These are phyloP conservation scores for Quercus tomentella DNA, from an alignment of 331 rosid species.

Conservation along the genomic window DNA sequence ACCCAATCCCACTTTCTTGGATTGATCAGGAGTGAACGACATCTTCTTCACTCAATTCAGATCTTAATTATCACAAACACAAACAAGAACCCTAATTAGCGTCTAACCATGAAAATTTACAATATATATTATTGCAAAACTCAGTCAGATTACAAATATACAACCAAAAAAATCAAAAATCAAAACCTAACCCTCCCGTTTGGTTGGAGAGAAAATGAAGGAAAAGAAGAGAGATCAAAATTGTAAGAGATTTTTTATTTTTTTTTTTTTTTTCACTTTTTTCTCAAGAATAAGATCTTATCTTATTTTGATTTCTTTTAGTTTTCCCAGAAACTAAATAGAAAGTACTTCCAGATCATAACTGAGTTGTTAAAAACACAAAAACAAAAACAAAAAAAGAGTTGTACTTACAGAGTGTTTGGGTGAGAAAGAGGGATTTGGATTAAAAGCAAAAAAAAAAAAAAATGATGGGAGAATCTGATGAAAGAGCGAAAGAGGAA, in stretches of 20 bases:
- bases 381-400: not conserved
- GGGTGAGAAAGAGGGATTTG: not conserved
- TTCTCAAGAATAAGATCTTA: not conserved
- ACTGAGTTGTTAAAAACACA: not conserved
- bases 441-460: not conserved
- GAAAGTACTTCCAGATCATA: not conserved
- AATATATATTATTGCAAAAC: not conserved
- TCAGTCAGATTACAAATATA: not conserved
- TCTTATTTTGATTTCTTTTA: not conserved
- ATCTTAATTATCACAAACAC: not conserved
- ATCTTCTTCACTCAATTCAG: slow-evolving; percentile 18
- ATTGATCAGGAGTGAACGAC: slow-evolving; percentile 76
- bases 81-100: not conserved
- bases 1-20: slow-evolving; percentile 74
- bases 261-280: not conserved
- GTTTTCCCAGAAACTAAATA: not conserved
- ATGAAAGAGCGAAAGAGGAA: slow-evolving; percentile 15
- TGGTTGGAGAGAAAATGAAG: not conserved
- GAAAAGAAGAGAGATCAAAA: too few relatives aligned
- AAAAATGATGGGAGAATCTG: slow-evolving; percentile 24
- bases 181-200: not conserved
- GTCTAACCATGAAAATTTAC: too few relatives aligned
- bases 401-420: not conserved
- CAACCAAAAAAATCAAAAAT: not conserved
- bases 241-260: not conserved